These are phyloP conservation scores for Pestalotiopsis sp. DNA, from an alignment of 2,329 filamentous ascomycete species.

Conservation along the genomic window DNA sequence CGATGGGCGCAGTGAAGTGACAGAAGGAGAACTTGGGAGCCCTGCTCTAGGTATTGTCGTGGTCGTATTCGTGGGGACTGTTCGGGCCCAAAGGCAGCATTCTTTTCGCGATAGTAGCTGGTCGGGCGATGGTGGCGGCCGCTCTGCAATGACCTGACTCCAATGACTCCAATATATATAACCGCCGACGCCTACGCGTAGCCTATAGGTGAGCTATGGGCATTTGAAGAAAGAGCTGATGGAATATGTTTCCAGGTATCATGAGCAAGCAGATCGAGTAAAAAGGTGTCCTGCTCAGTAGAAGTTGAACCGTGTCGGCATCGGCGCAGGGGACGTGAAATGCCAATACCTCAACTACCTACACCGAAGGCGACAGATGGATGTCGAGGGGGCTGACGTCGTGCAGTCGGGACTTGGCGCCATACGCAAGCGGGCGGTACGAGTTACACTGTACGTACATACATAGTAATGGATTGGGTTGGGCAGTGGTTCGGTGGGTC, in stretches of 20 bases:
- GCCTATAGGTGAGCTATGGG: background rate
- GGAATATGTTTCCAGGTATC: background rate
- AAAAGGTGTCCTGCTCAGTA: background rate
- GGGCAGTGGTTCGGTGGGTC: background rate
- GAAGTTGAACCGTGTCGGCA: background rate
- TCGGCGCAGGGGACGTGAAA: background rate
- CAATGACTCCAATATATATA: background rate
- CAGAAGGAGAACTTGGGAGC: background rate
- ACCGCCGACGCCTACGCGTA: background rate
- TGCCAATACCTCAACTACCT: background rate
- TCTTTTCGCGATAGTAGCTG: slow-evolving; percentile 22
- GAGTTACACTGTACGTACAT: too few relatives aligned
- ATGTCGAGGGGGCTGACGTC: background rate
- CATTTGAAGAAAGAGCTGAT: background rate
- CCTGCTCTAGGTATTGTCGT: background rate
- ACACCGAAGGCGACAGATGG: background rate
- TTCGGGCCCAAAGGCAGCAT: slow-evolving; percentile 27
- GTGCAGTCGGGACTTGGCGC: background rate
- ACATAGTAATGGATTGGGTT: background rate
- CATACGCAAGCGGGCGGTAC: background rate
- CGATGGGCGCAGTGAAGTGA: background rate
- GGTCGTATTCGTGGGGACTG: slow-evolving; percentile 10
- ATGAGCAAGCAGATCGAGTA: background rate
- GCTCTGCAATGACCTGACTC: background rate
- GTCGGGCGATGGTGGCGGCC: background rate